Conservation (phyloP, 1,284 basidiomycete genomes). For the Boletus hoseneyae region DNA sequence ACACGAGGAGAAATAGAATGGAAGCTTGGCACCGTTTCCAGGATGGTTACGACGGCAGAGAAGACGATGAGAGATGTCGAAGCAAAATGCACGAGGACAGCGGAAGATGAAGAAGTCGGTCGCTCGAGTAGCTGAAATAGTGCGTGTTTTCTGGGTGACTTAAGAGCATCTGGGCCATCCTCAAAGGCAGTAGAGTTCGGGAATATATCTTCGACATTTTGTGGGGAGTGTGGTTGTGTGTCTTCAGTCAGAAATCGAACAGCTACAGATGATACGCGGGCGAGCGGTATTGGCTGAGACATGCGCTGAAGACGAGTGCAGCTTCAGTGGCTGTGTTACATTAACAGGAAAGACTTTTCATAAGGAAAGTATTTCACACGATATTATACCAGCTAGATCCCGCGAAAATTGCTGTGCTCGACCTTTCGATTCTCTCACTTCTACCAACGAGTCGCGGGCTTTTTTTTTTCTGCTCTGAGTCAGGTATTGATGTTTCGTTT, state of each 20-base stretch:
- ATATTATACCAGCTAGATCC: too few relatives aligned
- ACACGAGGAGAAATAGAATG: slow-evolving; percentile 65
- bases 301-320: too few relatives aligned
- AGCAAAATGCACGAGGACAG: slow-evolving; percentile 63
- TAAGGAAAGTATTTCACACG: too few relatives aligned
- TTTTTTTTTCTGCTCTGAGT: too few relatives aligned
- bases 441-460: too few relatives aligned
- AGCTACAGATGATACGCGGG: slow-evolving; percentile 22
- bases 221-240: slow-evolving; percentile 26
- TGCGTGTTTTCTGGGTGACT: slow-evolving; percentile 55
- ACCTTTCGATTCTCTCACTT: too few relatives aligned
- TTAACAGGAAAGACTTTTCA: too few relatives aligned
- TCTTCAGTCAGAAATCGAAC: slow-evolving; percentile 40
- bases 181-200: slow-evolving; percentile 34
- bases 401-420: too few relatives aligned
- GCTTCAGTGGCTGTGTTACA: too few relatives aligned
- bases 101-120: slow-evolving; percentile 62
- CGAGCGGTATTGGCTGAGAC: slow-evolving; percentile 32
- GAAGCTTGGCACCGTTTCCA: slow-evolving; percentile 83
- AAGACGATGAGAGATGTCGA: slow-evolving; percentile 62
- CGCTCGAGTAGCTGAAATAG: slow-evolving; percentile 63
- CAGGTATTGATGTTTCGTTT: too few relatives aligned
- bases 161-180: slow-evolving; percentile 38
- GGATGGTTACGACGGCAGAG: slow-evolving; percentile 76
- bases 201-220: slow-evolving; percentile 37